Base-by-base conservation (phyloP, 1,284 basidiomycete species). In the Mycena sp. region DNA sequence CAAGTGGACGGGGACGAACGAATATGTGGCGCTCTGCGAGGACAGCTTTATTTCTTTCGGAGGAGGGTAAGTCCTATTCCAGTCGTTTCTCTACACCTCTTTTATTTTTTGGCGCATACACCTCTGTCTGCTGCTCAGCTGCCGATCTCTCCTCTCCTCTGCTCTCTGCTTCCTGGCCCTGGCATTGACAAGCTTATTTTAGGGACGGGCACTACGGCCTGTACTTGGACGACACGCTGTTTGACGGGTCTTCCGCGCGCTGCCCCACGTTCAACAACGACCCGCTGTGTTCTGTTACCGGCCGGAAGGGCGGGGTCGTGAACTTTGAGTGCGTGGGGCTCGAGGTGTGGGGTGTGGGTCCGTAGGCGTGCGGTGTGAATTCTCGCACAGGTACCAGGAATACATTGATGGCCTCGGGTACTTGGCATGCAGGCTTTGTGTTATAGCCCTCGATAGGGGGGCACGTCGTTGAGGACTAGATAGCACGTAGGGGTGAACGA, bases 261-360 rank as follows among this genome's bases (percentile, higher is more conserved):
- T 96, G 95, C 72, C 90, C 91, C 1, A 95, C 95, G 0, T 99
- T 96, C 75, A 87, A 87, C 46, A 99, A 99, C 70, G 91, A 93
- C 41, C 85, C 92, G 0, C 78, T 98, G 6, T 96, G 93, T 72
- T 79, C 82, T 0, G 69, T 76, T 6, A 82, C 83, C 1, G 71
- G 77, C 0, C 78, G 74, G 45, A 82, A 82, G 54, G 80, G 83
- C 25, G 81, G 83, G 21, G 51, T 28, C 32, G 84, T 86, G 6
- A 75, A 79, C 26, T 97, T 96, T 67, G 92, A 94, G 70, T 95
- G 93, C 74, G 87, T 95, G 2, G 93, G 91, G 4, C 71, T 97
- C 51, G 94, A 96, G 72, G 92, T 95, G 0, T 96, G 95, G 94
- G 88, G 86, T 4, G 79, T 92, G 29, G 86, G 86, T 1, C 74